These are phyloP conservation scores for Nicotiana noctiflora DNA, from an alignment of 257 asterid genomes.

Conservation along the genomic window DNA sequence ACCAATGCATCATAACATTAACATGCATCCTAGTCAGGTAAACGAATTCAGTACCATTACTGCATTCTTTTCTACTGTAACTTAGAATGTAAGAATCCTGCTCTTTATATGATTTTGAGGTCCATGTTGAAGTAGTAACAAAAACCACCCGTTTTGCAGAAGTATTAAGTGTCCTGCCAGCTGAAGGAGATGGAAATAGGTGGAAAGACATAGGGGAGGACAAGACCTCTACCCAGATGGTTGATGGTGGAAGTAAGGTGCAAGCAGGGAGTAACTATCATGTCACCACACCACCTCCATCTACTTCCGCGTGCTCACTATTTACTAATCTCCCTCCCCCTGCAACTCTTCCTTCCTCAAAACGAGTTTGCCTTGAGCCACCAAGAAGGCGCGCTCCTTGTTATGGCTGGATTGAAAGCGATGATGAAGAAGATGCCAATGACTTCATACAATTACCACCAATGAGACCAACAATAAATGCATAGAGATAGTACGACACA, in stretches of 20 bases:
- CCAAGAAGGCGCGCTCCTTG: conserved; percentile 1
- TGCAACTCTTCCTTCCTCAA: not conserved
- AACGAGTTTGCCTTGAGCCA: not conserved
- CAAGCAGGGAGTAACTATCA: not conserved
- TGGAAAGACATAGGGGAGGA: not conserved
- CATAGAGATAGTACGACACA: not conserved
- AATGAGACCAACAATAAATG: not conserved
- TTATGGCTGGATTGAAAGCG: conserved; percentile 12
- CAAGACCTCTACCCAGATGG: not conserved
- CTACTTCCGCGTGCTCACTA: not conserved
- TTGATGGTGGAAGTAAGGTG: not conserved
- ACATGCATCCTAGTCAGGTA: not conserved
- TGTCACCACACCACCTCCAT: not conserved
- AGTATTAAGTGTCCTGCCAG: not conserved
- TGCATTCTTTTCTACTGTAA: too few relatives aligned
- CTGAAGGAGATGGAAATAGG: not conserved
- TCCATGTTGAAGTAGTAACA: not conserved
- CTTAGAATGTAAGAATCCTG: too few relatives aligned
- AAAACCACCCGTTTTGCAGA: not conserved
- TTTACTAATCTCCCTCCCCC: not conserved
- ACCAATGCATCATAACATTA: not conserved
- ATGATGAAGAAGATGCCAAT: conserved; percentile 4
- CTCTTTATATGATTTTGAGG: too few relatives aligned
- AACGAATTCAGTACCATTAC: not conserved
- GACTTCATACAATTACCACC: not conserved